Base-by-base conservation (phyloP, 768 basidiomycete genomes). In the Nevesoporus exiguus region DNA sequence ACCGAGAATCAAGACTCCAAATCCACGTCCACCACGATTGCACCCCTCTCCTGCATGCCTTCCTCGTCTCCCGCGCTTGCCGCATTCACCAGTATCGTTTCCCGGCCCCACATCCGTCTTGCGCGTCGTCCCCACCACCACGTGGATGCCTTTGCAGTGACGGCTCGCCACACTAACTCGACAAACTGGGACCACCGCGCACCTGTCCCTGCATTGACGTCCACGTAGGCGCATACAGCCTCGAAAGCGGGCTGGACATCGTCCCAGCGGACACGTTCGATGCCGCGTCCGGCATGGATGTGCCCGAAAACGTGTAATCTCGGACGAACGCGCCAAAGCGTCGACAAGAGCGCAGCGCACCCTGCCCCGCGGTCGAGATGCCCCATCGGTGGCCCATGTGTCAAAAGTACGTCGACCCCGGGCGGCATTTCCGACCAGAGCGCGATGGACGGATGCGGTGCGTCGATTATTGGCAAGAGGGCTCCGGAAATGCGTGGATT, bases 231-330 rank as follows among this genome's bases (percentile, higher is more conserved):
- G 44, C 58, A 65, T 2, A 74, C 43, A 8, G 65, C 55, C 48
- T 74, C 72, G 33, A 63, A 74, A 22, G 58, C 62, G 29, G 27
- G 52, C 59, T 74, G 69, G 3, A 63, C 65, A 8, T 52, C 46
- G 36, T 62, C 62, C 76, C 76, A 77, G 17, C 37, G 44, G 10
- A 73, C 54, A 9, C 33, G 24, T 51, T 74, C 69, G 13, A 71
- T 48, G 8, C 76, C 77, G 34, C 72, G 52, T 2, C 51, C 72
- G 13, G 60, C 65, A 37, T 79, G 77, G 6, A 77, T 73, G 47
- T 77, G 77, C 1, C 78, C 76, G 59, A 72, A 77, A 5, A 77
- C 67, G 40, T 74, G 71, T n/a, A 75, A 24, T 47, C 58, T 49
- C 1, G 76, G 78, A 27, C 66, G 62, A 15, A 75, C 58, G 10